Evolutionary conservation across 805 yeast species (phyloP).

Genomic region (Teunomyces lycoperdinae): DNA sequence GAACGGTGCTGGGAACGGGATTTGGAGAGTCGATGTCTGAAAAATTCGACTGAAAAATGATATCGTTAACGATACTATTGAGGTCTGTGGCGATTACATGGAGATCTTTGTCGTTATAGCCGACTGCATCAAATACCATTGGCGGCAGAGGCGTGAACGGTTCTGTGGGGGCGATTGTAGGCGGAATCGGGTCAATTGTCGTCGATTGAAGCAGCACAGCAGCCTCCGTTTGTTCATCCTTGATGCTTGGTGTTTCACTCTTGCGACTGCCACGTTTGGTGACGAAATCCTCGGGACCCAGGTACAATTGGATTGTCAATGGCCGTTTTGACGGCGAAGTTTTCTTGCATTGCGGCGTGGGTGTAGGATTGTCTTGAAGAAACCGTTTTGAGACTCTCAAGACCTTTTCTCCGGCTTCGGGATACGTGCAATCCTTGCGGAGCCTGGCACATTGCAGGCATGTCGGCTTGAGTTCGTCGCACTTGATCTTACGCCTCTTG

Average conservation of each 20-base stretch:
- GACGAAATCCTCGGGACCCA: constrained; percentile 9
- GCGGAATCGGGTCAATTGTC: background rate
- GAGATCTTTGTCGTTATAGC: constrained; percentile 30
- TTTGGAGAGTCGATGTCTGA: background rate
- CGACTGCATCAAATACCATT: background rate
- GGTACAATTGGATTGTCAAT: constrained; percentile 7
- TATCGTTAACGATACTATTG: constrained; percentile 38
- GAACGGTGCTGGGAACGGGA: background rate
- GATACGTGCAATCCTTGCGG: constrained; percentile 34
- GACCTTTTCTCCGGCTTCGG: constrained; percentile 35
- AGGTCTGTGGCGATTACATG: constrained; percentile 36
- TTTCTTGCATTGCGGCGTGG: background rate
- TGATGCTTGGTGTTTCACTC: background rate
- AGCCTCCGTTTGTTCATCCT: background rate
- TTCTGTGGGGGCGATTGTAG: background rate
- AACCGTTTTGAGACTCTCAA: constrained; percentile 21
- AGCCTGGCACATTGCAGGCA: constrained; percentile 34
- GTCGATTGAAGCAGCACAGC: background rate
- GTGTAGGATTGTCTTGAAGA: constrained; percentile 5
- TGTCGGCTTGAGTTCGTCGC: constrained; percentile 32
- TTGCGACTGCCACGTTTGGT: background rate
- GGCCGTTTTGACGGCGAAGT: background rate
- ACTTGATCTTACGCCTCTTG: constrained; percentile 42
- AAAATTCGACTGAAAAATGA: constrained; percentile 12
- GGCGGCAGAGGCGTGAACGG: background rate